These are phyloP conservation scores for Penicillium bovifimosum DNA, from an alignment of 495 filamentous ascomycete species.

Conservation along the genomic window DNA sequence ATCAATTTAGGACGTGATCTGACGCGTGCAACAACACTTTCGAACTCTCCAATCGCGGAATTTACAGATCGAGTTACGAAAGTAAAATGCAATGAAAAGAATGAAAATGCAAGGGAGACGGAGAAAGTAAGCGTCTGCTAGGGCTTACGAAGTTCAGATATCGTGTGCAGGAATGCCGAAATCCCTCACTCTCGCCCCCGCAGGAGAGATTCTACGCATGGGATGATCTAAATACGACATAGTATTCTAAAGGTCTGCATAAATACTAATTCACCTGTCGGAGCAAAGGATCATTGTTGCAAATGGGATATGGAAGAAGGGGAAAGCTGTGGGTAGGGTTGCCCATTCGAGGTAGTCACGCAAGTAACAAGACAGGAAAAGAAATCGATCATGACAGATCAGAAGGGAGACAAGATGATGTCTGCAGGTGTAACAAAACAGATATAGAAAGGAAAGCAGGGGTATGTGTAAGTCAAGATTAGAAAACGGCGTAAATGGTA, in stretches of 20 bases:
- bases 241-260: neutral
- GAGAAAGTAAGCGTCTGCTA: neutral
- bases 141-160: conserved; percentile 1
- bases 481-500: conserved; percentile 10
- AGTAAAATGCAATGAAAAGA: neutral
- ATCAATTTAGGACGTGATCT: conserved; percentile 30
- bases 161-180: conserved; percentile 17
- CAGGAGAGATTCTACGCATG: conserved; percentile 10
- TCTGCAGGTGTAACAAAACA: neutral
- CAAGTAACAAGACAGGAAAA: conserved; percentile 4
- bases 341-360: conserved; percentile 3
- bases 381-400: conserved; percentile 3
- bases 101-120: conserved; percentile 8
- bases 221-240: neutral
- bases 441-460: conserved; percentile 4
- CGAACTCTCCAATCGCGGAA: neutral
- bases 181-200: conserved; percentile 10
- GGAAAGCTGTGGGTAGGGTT: conserved; percentile 1
- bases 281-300: neutral
- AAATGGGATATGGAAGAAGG: neutral
- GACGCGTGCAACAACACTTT: conserved; percentile 31
- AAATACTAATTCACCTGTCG: neutral
- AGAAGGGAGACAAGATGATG: neutral
- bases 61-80: neutral
- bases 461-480: conserved; percentile 14